Conservation (phyloP, 495 filamentous ascomycete species). For the Jackrogersella minutella region DNA sequence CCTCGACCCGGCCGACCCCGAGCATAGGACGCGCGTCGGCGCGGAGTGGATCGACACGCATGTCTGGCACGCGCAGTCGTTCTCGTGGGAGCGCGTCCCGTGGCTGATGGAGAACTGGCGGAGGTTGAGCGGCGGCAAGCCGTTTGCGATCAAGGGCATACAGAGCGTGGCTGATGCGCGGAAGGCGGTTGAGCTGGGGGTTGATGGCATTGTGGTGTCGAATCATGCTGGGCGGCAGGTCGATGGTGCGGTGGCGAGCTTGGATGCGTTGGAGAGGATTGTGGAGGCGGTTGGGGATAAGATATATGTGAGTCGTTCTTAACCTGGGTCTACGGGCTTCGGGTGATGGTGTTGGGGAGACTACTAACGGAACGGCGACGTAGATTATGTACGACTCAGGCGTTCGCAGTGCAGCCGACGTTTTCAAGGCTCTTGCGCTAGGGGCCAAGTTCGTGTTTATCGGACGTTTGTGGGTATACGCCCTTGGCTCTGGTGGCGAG, state of each 20-base stretch:
- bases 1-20: conserved; percentile 56
- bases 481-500: conserved; percentile 66
- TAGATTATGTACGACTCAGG: conserved; percentile 72
- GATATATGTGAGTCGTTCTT: conserved; percentile 30
- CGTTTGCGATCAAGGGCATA: conserved; percentile 67
- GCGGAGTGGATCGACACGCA: conserved; percentile 68
- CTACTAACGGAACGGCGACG: conserved; percentile 36
- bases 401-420: conserved; percentile 63
- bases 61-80: conserved; percentile 69
- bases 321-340: background rate
- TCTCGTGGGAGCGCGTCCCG: conserved; percentile 65
- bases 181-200: conserved; percentile 61
- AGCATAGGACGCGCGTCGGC: conserved; percentile 54
- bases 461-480: conserved; percentile 70
- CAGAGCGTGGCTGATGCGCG: conserved; percentile 62
- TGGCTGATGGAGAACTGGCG: conserved; percentile 64
- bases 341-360: background rate
- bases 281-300: conserved; percentile 53
- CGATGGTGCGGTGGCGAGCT: conserved; percentile 66
- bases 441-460: conserved; percentile 72
- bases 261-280: conserved; percentile 71
- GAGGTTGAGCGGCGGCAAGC: conserved; percentile 59
- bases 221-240: conserved; percentile 72
- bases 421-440: conserved; percentile 69
- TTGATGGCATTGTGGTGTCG: conserved; percentile 66